Base-by-base conservation (phyloP, 1,284 basidiomycete genomes). In the Irpex sp. region DNA sequence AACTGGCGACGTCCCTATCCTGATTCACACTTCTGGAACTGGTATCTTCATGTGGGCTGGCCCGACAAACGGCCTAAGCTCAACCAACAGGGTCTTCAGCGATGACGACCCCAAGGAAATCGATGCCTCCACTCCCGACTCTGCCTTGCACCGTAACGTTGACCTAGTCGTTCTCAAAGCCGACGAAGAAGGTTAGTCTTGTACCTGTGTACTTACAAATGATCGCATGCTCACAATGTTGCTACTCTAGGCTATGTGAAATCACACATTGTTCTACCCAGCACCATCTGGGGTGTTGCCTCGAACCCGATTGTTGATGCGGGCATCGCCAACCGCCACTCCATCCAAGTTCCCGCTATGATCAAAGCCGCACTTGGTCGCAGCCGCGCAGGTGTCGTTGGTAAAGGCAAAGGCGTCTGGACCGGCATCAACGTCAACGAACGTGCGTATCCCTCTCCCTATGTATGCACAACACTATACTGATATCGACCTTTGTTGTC, bases 401-500 rank as follows among this genome's bases (percentile, higher is more conserved):
- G 39, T 13, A 46, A 46, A n/a, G 39, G 39, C 13, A 11, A 46
- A 46, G 39, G 39, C 39, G 13, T 46, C 13, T 46, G 39, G 39
- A 46, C 11, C 11, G 11, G 39, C n/a, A 46, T 46, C 39, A 46
- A 46, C n/a, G 39, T 46, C 39, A 46, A 46, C 39, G 39, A 46
- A 46, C 39, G 39, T 46, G 13, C 11, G 39, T 46, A n/a, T 15
- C 39, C 39, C n/a, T 15, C n/a, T 46, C 39, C 39, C n/a, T 1
- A 33, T 33, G 31, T 46, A 67, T 35, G 36, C 66, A 66, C 39
- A 46, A 46, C 39, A 11, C 13, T 2, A 15, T 13, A n/a, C n/a
- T n/a, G n/a, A 11, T 5, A 46, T n/a, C n/a, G 1, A 46, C 13
- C 11, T 6, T 46, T 15, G 3, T n/a, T 13, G n/a, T 13, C 11